These are phyloP conservation scores for Nicotiana benthamiana DNA, from an alignment of 257 asterid genomes.

Conservation along the genomic window DNA sequence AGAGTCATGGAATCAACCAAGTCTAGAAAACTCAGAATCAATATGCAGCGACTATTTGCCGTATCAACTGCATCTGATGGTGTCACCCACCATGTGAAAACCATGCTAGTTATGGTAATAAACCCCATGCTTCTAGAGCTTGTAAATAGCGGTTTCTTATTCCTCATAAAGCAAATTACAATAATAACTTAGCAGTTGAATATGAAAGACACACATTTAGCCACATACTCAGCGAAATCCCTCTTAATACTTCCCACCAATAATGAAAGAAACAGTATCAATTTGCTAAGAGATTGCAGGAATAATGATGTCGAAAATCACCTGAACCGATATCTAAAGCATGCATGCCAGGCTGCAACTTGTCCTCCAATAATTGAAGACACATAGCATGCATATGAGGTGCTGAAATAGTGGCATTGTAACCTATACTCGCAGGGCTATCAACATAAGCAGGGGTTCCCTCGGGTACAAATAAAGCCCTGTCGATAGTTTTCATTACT, in stretches of 20 bases:
- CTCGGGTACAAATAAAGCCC: conserved; percentile 80
- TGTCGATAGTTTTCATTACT: conserved; percentile 73
- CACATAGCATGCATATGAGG: conserved; percentile 98
- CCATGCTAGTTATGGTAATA: neutral
- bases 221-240: no score
- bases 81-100: neutral
- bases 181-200: neutral
- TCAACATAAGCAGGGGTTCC: conserved; percentile 71
- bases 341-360: conserved; percentile 89
- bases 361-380: conserved; percentile 72
- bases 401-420: conserved; percentile 90
- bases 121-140: neutral
- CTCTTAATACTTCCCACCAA: neutral
- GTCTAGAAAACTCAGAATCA: neutral
- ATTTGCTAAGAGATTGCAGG: neutral
- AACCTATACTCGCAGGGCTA: conserved; percentile 76
- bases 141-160: neutral
- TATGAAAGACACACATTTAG: neutral
- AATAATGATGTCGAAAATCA: conserved; percentile 10
- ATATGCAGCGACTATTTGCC: neutral
- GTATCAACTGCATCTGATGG: neutral
- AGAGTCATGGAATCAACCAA: neutral
- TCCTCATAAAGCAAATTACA: neutral
- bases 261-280: neutral
- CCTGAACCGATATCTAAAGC: conserved; percentile 93